Percentiles rank a stretch among this genome's conserved stretches.
Conservation (phyloP, 805 yeast genomes). For the Metschnikowia borealis region DNA sequence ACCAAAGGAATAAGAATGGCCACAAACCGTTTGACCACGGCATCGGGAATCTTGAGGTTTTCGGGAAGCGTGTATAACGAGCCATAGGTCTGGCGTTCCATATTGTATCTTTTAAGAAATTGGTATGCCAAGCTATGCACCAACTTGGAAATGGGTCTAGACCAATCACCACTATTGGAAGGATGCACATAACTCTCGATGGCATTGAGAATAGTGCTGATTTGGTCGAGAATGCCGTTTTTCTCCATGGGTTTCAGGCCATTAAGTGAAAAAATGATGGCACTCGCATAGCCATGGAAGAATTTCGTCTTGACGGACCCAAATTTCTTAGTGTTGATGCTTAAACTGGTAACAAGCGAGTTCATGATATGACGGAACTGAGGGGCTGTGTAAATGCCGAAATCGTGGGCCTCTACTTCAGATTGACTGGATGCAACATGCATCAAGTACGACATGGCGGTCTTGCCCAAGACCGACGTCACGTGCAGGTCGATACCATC, state of each 20-base stretch:
- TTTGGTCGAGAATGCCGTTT: conserved; percentile 47
- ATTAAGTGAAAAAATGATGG: conserved; percentile 58
- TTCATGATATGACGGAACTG: conserved; percentile 64
- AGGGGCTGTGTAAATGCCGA: conserved; percentile 59
- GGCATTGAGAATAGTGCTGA: conserved; percentile 59
- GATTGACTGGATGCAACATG: conserved; percentile 14
- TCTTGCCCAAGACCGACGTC: conserved; percentile 59
- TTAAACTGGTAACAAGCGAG: conserved; percentile 42
- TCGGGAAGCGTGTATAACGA: conserved; percentile 23
- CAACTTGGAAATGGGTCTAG: conserved; percentile 61
- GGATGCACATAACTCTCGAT: conserved; percentile 86
- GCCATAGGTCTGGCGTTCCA: conserved; percentile 42
- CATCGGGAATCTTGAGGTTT: conserved; percentile 32
- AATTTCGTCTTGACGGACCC: conserved; percentile 39
- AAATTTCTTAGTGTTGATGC: conserved; percentile 46
- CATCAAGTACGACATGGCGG: conserved; percentile 48
- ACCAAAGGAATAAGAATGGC: conserved; percentile 52
- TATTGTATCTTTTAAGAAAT: conserved; percentile 54
- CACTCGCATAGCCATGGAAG: conserved; percentile 41
- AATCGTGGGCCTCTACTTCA: conserved; percentile 24
- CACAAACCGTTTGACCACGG: conserved; percentile 41
- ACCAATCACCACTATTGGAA: conserved; percentile 90
- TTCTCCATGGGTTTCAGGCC: conserved; percentile 41
- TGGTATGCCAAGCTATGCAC: conserved; percentile 56
- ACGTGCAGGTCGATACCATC: conserved; percentile 58